Evolutionary conservation across 495 filamentous ascomycete genomes (phyloP).

Genomic region (Penicillium diatomitis): DNA sequence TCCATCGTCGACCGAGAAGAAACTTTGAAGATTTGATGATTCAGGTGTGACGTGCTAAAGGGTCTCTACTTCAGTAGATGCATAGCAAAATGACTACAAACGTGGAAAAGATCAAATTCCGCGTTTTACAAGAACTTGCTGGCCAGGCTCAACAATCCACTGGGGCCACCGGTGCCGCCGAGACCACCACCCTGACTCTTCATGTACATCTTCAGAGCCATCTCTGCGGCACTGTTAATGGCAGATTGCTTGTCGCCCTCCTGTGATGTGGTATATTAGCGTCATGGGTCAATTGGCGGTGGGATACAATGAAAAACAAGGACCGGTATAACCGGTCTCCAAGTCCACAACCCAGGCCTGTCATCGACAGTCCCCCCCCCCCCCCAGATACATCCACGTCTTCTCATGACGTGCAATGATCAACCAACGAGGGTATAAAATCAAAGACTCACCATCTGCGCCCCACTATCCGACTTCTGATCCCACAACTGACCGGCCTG

Average conservation of each 20-base stretch:
- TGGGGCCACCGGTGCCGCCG: slow-evolving; percentile 35
- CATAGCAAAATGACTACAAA: background rate
- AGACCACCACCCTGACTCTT: slow-evolving; percentile 45
- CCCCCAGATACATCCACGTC: background rate
- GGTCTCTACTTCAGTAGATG: too few species aligned
- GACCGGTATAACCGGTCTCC: too few species aligned
- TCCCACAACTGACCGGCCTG: slow-evolving; percentile 61
- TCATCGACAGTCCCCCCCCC: background rate
- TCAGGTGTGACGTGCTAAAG: too few species aligned
- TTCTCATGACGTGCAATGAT: too few species aligned
- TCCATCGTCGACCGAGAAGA: too few species aligned
- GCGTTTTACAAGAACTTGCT: slow-evolving; percentile 38
- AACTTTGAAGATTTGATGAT: too few species aligned
- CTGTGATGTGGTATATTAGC: slow-evolving; percentile 18
- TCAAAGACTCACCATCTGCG: slow-evolving; percentile 35
- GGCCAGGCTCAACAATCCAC: slow-evolving; percentile 48
- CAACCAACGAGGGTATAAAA: slow-evolving; percentile 1
- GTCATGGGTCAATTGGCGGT: too few species aligned
- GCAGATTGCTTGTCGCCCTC: slow-evolving; percentile 52
- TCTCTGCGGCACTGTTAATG: slow-evolving; percentile 49
- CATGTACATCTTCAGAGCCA: slow-evolving; percentile 63
- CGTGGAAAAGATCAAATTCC: background rate
- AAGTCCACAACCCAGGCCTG: background rate
- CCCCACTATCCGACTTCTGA: slow-evolving; percentile 38
- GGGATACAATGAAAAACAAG: too few species aligned